Evolutionary conservation across 164 flowering plant species (phyloP).

Genomic region (Dillenia turbinata): DNA sequence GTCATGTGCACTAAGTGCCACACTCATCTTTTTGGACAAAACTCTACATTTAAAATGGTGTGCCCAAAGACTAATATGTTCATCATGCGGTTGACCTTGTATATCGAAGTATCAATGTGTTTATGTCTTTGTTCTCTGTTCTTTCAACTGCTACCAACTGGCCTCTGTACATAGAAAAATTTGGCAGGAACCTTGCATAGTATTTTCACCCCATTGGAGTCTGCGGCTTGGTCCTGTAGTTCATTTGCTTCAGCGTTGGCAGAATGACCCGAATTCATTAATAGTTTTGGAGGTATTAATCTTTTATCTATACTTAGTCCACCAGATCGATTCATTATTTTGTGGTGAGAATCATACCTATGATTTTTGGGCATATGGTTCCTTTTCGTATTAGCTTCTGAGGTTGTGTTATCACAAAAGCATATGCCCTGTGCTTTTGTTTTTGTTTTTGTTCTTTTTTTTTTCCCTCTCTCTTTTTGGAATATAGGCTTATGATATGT

Average conservation of each 20-base stretch:
- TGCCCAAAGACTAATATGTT: too few species aligned
- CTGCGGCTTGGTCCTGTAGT: constrained; percentile 80
- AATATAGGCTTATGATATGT: background rate
- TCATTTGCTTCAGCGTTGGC: constrained; percentile 30
- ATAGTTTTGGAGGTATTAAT: constrained; percentile 60
- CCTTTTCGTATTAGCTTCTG: background rate
- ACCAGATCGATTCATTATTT: background rate
- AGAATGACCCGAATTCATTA: too few species aligned
- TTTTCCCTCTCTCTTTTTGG: background rate
- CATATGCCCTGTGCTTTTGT: too few species aligned
- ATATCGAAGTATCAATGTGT: too few species aligned
- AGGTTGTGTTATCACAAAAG: too few species aligned
- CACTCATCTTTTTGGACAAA: too few species aligned
- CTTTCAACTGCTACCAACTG: too few species aligned
- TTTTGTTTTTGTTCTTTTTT: background rate
- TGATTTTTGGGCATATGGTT: background rate
- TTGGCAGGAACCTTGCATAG: constrained; percentile 95
- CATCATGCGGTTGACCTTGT: too few species aligned
- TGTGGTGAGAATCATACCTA: too few species aligned
- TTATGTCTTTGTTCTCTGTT: too few species aligned
- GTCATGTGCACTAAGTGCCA: too few species aligned
- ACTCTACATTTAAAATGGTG: too few species aligned
- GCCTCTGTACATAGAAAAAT: constrained; percentile 32
- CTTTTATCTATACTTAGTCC: background rate
- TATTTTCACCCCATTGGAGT: constrained; percentile 87